phyloP scores from a whole-genome alignment of 1,139 yeast species.

The Sugiyamaella sp. region DNA sequence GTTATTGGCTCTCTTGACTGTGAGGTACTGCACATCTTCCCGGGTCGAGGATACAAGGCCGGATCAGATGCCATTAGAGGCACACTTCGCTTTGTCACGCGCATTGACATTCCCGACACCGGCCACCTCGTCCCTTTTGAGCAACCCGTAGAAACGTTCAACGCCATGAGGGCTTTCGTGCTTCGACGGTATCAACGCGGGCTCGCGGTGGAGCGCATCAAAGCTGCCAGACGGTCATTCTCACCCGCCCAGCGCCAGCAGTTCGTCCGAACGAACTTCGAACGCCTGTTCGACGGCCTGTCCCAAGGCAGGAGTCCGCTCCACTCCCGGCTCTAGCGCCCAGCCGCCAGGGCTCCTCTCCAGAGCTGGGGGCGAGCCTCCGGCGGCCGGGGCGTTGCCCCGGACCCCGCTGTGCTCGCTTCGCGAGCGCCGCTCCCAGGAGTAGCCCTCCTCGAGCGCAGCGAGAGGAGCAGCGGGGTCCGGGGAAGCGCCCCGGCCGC shows the following conservation, averaged over 20 bases:
- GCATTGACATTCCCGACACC: constrained; percentile 50
- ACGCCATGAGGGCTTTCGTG: constrained; percentile 36
- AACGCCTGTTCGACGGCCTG: constrained; percentile 8
- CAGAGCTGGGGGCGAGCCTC: too few species aligned
- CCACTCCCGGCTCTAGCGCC: constrained; percentile 8
- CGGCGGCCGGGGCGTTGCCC: too few species aligned
- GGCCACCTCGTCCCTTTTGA: constrained; percentile 59
- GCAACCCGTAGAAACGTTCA: constrained; percentile 52
- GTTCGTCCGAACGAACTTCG: constrained; percentile 10
- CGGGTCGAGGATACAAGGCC: constrained; percentile 33
- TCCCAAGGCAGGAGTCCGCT: constrained; percentile 11
- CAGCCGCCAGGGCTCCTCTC: too few species aligned
- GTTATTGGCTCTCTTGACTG: constrained; percentile 43
- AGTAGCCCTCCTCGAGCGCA: too few species aligned
- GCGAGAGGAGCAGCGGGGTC: too few species aligned
- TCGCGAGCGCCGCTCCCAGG: too few species aligned
- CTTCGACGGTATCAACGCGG: constrained; percentile 26
- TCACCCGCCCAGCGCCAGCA: constrained; percentile 12
- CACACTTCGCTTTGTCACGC: constrained; percentile 38
- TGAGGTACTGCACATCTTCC: constrained; percentile 56
- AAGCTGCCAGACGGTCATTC: constrained; percentile 17
- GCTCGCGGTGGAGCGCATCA: constrained; percentile 9
- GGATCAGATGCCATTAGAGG: constrained; percentile 35
- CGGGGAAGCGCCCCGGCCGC: too few species aligned
- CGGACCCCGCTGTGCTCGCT: too few species aligned